Base-by-base conservation (phyloP, 2,329 filamentous ascomycete genomes). In the Eurotiales sp. region DNA sequence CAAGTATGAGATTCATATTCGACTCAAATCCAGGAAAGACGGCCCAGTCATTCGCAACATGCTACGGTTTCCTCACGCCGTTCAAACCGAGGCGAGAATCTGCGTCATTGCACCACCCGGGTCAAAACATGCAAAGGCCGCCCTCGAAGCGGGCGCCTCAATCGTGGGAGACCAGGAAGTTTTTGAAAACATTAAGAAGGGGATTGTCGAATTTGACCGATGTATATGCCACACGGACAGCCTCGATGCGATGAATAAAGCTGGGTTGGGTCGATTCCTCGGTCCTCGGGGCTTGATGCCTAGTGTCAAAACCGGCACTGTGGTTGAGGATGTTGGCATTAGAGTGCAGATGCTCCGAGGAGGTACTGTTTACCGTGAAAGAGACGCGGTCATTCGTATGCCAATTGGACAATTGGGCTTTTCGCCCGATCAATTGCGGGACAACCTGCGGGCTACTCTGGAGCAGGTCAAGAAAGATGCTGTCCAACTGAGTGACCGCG, bases 261-360 rank as follows among this genome's bases (percentile, higher is more conserved):
- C 90, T 30, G 83, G 81, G 0, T 70, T 99, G 56, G 92, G 87
- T 57, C 81, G 86, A 58, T 80, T 96, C 39, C 77, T 99, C 17
- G 93, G 93, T 63, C 93, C 95, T 41, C 85, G 83, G 70, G 91
- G 91, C 2, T 72, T 99, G 64, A 97, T 99, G 93, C 93, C 93
- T 5, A 95, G 83, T 67, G 74, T 81, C 54, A 96, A 96, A 77
- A 83, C 83, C 56, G 90, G 90, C 58, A 97, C 93, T 0, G 87
- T 99, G 51, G 90, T 95, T 21, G 86, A 81, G 64, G 87, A 95
- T 66, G 81, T 96, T 14, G 80, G 80, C 49, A 71, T 77, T n/a
- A 80, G 84, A 29, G 87, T 99, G 63, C 82, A 81, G 62, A 88
- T 92, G 59, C 84, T 96, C 71, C 83, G 90, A 12, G 90, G 92